A percentile compares a stretch with the other conserved stretches of the same genome.
Evolutionary conservation across 1,284 basidiomycete species (phyloP).

Genomic region (Athelia sp.): DNA sequence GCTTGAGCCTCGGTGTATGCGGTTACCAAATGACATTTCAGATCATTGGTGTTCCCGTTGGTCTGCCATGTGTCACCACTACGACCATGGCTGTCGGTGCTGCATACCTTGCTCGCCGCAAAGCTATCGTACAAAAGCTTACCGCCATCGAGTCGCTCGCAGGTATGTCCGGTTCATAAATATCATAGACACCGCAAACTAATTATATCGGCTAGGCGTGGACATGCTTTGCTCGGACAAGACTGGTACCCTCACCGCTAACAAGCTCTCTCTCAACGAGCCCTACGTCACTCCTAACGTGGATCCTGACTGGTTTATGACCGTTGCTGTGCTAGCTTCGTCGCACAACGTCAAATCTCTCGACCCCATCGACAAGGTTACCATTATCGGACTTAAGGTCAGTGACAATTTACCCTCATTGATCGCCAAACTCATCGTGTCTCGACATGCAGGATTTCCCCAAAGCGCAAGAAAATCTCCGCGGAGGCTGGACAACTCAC

Average conservation of each 20-base stretch:
- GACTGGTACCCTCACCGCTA: constrained; percentile 51
- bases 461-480: constrained; percentile 41
- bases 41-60: constrained; percentile 35
- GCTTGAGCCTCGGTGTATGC: neutral
- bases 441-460: constrained; percentile 39
- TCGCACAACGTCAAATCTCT: constrained; percentile 50
- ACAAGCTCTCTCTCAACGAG: constrained; percentile 52
- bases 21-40: neutral
- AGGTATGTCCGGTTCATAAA: constrained; percentile 18
- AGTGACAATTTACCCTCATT: neutral
- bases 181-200: no score
- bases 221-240: constrained; percentile 55
- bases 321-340: constrained; percentile 44
- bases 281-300: constrained; percentile 37
- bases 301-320: constrained; percentile 41
- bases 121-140: constrained; percentile 59
- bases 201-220: constrained; percentile 28
- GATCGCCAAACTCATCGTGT: neutral
- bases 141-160: constrained; percentile 55
- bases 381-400: constrained; percentile 41
- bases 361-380: constrained; percentile 55
- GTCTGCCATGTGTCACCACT: constrained; percentile 35
- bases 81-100: constrained; percentile 51
- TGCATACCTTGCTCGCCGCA: constrained; percentile 45
- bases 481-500: constrained; percentile 43